These are phyloP conservation scores for Penicillium coffeae DNA, from an alignment of 495 filamentous ascomycete species.

Conservation along the genomic window DNA sequence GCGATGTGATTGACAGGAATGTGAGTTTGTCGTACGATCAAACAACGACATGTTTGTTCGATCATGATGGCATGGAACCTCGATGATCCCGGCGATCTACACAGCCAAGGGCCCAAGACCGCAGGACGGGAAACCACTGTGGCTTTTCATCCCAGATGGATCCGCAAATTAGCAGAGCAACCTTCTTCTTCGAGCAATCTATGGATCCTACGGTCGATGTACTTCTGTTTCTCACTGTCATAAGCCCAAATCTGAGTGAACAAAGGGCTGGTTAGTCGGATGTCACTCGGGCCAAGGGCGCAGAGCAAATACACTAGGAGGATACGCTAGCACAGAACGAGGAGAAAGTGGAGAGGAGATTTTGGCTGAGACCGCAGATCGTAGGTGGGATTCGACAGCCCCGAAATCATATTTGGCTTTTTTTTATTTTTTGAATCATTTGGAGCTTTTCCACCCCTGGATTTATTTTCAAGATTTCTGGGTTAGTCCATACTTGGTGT, in stretches of 20 bases:
- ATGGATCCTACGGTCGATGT: no score
- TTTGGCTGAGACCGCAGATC: conserved; percentile 20
- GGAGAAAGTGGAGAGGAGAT: conserved; percentile 6
- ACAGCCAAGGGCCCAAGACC: conserved; percentile 9
- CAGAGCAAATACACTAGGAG: conserved; percentile 12
- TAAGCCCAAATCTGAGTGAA: no score
- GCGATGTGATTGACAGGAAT: conserved; percentile 10
- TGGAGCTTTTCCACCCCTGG: neutral
- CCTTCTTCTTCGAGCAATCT: no score
- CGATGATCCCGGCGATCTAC: conserved; percentile 11
- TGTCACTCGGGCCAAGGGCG: neutral
- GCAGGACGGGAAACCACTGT: conserved; percentile 5
- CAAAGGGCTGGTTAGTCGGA: neutral
- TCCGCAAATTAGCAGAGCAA: no score
- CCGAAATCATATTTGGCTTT: conserved; percentile 4
- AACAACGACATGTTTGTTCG: neutral
- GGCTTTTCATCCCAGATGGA: no score
- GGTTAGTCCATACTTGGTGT: no score
- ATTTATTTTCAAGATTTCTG: no score
- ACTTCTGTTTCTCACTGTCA: no score
- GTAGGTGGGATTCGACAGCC: conserved; percentile 11
- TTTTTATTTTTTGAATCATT: neutral
- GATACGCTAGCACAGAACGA: conserved; percentile 5
- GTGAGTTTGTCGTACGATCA: conserved; percentile 4
- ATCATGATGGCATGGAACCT: neutral